phyloP scores from a whole-genome alignment of 805 yeast species.

The Lipomyces kockii region DNA sequence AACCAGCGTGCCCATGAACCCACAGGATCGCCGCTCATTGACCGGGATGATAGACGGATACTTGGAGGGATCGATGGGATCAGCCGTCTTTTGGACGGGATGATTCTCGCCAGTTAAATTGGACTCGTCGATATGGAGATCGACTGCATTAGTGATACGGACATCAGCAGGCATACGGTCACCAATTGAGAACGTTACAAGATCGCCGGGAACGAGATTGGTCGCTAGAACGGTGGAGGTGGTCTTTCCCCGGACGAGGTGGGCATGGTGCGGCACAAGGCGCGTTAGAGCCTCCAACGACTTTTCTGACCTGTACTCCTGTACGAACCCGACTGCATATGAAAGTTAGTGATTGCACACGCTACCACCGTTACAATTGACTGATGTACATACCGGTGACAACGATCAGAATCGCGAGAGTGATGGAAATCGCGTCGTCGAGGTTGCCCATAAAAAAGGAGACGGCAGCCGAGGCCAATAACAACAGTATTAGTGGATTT shows the following conservation, averaged over 20 bases:
- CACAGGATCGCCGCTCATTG: slow-evolving; percentile 75
- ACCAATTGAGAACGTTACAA: slow-evolving; percentile 87
- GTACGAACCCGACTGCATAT: slow-evolving; percentile 83
- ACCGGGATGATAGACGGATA: slow-evolving; percentile 49
- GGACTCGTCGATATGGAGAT: slow-evolving; percentile 87
- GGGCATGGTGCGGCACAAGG: slow-evolving; percentile 96
- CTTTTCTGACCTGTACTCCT: slow-evolving; percentile 94
- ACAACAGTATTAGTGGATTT: slow-evolving; percentile 85
- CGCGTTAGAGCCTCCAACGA: slow-evolving; percentile 90
- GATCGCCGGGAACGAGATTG: slow-evolving; percentile 91
- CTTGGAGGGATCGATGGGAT: slow-evolving; percentile 47
- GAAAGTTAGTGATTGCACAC: not conserved
- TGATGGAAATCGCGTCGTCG: slow-evolving; percentile 93
- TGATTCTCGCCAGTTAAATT: slow-evolving; percentile 93
- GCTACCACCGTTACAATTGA: not conserved
- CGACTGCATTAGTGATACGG: slow-evolving; percentile 76
- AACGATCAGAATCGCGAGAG: slow-evolving; percentile 89
- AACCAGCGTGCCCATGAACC: slow-evolving; percentile 96
- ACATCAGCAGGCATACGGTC: slow-evolving; percentile 97
- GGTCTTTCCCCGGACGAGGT: slow-evolving; percentile 80
- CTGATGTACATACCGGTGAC: slow-evolving; percentile 57
- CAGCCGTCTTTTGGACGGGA: slow-evolving; percentile 73
- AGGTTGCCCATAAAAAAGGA: slow-evolving; percentile 93
- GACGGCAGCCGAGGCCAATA: slow-evolving; percentile 87
- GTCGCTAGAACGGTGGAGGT: slow-evolving; percentile 73